Evolutionary conservation across 768 basidiomycete species (phyloP).

Genomic region (Boletellus ananas): DNA sequence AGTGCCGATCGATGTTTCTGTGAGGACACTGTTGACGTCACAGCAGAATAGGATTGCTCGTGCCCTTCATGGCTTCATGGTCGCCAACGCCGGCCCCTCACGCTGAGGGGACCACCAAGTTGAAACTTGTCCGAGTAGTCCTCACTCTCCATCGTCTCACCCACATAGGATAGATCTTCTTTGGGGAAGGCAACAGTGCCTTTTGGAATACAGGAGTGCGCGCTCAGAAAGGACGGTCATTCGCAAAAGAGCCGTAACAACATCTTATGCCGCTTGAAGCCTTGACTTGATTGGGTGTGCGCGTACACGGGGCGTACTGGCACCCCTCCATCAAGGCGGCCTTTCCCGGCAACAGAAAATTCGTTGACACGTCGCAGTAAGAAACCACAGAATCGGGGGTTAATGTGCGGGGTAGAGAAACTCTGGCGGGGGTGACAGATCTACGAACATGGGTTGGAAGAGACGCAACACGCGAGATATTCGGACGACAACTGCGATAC

Average conservation of each 20-base stretch:
- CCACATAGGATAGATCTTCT: neutral
- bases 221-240: constrained; percentile 22
- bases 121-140: constrained; percentile 58
- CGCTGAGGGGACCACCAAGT: constrained; percentile 84
- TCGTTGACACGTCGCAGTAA: constrained; percentile 22
- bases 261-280: neutral
- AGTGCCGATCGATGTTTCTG: constrained; percentile 84
- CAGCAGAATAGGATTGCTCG: constrained; percentile 32
- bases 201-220: constrained; percentile 26
- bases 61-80: constrained; percentile 76
- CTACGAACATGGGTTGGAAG: no score
- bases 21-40: neutral
- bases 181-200: constrained; percentile 23
- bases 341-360: constrained; percentile 16
- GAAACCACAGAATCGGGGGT: constrained; percentile 46
- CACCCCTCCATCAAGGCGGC: no score
- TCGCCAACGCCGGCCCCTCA: constrained; percentile 74
- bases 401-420: constrained; percentile 76
- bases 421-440: no score
- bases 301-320: no score
- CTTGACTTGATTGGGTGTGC: constrained; percentile 4
- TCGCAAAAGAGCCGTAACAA: constrained; percentile 13
- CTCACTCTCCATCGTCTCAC: no score
- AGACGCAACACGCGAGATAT: no score
- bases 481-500: no score